A percentile compares a stretch with the other conserved stretches of the same genome.
These are phyloP conservation scores for Suhomyces anneliseae DNA, from an alignment of 1,139 yeast genomes.

Conservation along the genomic window DNA sequence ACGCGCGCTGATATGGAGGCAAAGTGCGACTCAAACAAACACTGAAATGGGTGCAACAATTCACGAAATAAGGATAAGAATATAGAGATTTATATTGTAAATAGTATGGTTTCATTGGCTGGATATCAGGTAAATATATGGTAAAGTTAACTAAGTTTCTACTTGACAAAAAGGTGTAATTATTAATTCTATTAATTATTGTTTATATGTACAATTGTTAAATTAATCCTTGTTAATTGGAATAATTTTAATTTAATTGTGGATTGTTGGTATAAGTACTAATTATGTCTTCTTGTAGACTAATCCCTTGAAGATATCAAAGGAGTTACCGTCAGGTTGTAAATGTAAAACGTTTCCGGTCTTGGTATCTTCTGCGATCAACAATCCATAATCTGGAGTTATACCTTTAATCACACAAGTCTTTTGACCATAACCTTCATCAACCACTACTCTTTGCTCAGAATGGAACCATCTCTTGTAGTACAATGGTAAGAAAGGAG, in stretches of 20 bases:
- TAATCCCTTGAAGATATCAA: conserved; percentile 90
- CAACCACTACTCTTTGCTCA: conserved; percentile 62
- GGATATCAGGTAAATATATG: too few species aligned
- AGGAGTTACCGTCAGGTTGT: conserved; percentile 97
- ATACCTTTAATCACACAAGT: conserved; percentile 75
- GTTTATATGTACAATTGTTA: too few species aligned
- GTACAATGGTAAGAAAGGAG: conserved; percentile 68
- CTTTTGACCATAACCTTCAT: conserved; percentile 40
- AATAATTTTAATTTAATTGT: too few species aligned
- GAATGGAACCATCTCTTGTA: conserved; percentile 86
- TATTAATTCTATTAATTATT: too few species aligned
- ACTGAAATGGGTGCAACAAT: too few species aligned
- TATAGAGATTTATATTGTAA: not conserved
- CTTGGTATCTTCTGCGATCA: conserved; percentile 69
- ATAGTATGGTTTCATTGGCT: too few species aligned
- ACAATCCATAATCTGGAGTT: conserved; percentile 77
- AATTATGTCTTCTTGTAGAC: conserved; percentile 57
- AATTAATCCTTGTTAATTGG: too few species aligned
- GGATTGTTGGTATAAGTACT: too few species aligned
- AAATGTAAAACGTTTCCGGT: conserved; percentile 63
- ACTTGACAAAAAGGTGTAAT: too few species aligned
- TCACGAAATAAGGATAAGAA: not conserved
- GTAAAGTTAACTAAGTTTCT: too few species aligned
- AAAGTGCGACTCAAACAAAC: too few species aligned
- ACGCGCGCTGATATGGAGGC: not conserved